phyloP scores from a whole-genome alignment of 768 basidiomycete genomes.

The Lentinula aciculospora region DNA sequence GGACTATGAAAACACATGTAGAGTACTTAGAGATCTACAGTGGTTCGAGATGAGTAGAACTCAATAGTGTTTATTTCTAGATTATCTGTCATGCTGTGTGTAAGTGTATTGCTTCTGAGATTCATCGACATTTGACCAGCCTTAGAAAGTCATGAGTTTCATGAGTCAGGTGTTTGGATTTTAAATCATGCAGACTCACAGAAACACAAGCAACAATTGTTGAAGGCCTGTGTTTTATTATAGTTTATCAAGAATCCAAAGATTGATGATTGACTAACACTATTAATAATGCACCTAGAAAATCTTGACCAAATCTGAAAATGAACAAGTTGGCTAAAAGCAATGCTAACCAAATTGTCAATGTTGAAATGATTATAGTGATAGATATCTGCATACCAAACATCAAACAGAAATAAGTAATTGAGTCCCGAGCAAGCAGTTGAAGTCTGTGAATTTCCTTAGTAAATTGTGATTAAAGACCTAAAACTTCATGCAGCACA shows the following conservation, averaged over 20 bases:
- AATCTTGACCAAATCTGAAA: constrained; percentile 13
- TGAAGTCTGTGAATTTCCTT: constrained; percentile 8
- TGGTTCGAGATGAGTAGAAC: too few relatives aligned
- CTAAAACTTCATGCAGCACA: too few relatives aligned
- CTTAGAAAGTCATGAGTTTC: too few relatives aligned
- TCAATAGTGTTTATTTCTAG: too few relatives aligned
- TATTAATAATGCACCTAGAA: constrained; percentile 16
- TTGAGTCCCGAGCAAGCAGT: constrained; percentile 18
- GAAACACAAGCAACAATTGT: constrained; percentile 16
- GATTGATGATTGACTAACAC: constrained; percentile 11
- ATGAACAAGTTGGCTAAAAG: constrained; percentile 16
- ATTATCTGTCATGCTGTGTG: neutral
- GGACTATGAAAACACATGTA: too few relatives aligned
- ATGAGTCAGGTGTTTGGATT: neutral
- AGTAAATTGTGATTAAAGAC: too few relatives aligned
- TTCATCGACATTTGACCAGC: constrained; percentile 22
- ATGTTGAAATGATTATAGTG: neutral
- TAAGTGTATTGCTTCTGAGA: constrained; percentile 1
- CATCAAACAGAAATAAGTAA: constrained; percentile 17
- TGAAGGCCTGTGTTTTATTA: constrained; percentile 6
- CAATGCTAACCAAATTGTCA: constrained; percentile 4
- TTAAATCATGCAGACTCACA: neutral
- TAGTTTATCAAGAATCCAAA: neutral
- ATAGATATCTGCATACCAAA: constrained; percentile 11
- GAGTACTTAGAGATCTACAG: too few relatives aligned